These are phyloP conservation scores for Kockiozyma suomiensis DNA, from an alignment of 805 yeast genomes.

Conservation along the genomic window DNA sequence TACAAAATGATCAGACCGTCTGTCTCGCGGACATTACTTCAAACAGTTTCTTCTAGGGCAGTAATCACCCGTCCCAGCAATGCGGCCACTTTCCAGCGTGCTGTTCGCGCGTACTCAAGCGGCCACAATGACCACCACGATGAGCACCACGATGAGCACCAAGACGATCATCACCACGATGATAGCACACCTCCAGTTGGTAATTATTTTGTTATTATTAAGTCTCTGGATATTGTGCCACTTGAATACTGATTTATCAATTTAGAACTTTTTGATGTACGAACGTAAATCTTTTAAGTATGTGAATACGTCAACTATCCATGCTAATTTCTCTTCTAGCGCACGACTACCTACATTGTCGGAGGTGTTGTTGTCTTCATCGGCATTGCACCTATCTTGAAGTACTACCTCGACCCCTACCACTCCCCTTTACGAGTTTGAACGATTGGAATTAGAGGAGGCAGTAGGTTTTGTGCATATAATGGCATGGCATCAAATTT, in stretches of 20 bases:
- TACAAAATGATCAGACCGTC: constrained; percentile 4
- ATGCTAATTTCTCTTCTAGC: background rate
- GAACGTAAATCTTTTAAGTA: background rate
- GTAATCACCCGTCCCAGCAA: background rate
- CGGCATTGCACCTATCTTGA: background rate
- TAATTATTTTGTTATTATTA: background rate
- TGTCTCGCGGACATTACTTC: background rate
- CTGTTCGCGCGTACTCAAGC: constrained; percentile 22
- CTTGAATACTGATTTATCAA: background rate
- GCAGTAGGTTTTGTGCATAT: background rate
- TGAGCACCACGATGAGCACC: constrained; percentile 16
- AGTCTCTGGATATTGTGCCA: background rate
- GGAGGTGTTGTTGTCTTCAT: background rate
- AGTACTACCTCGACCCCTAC: background rate
- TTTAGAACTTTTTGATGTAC: constrained; percentile 8
- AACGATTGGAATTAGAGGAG: background rate
- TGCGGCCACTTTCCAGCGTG: background rate
- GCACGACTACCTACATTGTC: background rate
- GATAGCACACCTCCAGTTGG: constrained; percentile 13
- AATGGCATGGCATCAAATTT: background rate
- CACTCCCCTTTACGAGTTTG: background rate
- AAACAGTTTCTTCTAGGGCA: background rate
- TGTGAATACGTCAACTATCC: background rate
- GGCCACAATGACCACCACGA: constrained; percentile 12
- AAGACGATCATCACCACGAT: constrained; percentile 21